Percentiles rank a stretch among this genome's conserved stretches.
Conservation (phyloP, 2,329 filamentous ascomycete genomes). For the Graphiopsis chlorocephala region DNA sequence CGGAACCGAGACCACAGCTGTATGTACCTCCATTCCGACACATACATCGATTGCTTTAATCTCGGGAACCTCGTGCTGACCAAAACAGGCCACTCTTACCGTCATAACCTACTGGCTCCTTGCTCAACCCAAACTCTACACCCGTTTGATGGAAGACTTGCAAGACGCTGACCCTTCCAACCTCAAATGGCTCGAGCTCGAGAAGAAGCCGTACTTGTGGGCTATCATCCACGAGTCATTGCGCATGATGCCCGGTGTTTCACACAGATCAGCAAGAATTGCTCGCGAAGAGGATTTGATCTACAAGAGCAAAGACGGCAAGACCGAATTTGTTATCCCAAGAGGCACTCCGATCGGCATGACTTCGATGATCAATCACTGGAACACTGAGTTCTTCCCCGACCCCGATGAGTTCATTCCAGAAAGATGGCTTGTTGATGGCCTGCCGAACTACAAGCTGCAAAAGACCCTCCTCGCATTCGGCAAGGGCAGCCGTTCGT, state of each 20-base stretch:
- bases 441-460: constrained; percentile 18
- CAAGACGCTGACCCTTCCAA: constrained; percentile 6
- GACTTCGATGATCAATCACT: constrained; percentile 29
- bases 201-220: constrained; percentile 41
- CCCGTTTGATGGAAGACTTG: constrained; percentile 17
- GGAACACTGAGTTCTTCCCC: constrained; percentile 33
- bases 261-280: constrained; percentile 7
- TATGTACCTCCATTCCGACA: not conserved
- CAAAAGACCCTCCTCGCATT: constrained; percentile 36
- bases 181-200: constrained; percentile 15
- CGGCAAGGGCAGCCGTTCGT: constrained; percentile 33
- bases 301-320: constrained; percentile 10
- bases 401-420: constrained; percentile 38
- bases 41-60: not conserved
- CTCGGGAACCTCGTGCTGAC: not conserved
- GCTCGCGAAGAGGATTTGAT: constrained; percentile 13
- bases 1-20: constrained; percentile 19
- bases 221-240: constrained; percentile 48
- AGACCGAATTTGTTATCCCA: constrained; percentile 18
- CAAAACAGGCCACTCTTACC: constrained; percentile 4
- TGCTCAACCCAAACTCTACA: constrained; percentile 12
- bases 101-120: constrained; percentile 17
- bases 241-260: constrained; percentile 26
- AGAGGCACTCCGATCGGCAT: constrained; percentile 30
- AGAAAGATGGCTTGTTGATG: constrained; percentile 33